Evolutionary conservation across 2,329 filamentous ascomycete species (phyloP), one percentile per base, ranked within the genome.

Genomic region (Botryosphaeria agaves): DNA sequence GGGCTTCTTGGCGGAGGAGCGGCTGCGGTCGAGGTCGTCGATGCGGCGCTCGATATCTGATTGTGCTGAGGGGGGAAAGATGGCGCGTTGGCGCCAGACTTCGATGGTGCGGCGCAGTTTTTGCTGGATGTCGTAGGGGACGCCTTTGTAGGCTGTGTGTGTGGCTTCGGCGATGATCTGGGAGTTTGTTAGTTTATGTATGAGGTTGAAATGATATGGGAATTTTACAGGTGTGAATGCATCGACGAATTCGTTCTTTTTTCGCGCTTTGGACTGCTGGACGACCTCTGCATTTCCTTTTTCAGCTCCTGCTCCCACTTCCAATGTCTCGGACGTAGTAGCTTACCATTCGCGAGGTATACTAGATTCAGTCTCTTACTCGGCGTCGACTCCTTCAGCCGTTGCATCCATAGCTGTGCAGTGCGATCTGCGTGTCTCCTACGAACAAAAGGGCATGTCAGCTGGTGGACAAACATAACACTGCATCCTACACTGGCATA

Each of bases 361-460:
- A 98, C 71, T 39, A 95, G 64, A 44, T 84, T 93, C 35, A 98
- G 62, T 43, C 84, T 74, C 55, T 93, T 94, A 35, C 76, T 72
- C 36, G 81, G 76, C 5, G 79, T 72, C 1, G 83, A 84, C 42
- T 95, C 87, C 47, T 84, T 89, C 35, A 98, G 62, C 36, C 81
- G 75, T 43, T 89, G 77, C 37, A 92, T 64, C 89, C 89, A 98
- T 31, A 95, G 69, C 49, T 87, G 76, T 14, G 83, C 85, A 14
- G 87, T 94, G 37, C 81, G 75, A 42, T 93, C 82, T 32, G 91
- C 87, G 57, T 94, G 81, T 52, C 89, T 76, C 53, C 87, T 94
- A 36, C 37, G 38, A 18, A 33, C 11, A 31, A 34, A 27, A 8
- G 3, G 32, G n/a, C n/a, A n/a, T n/a, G n/a, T 34, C 26, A 36